Conservation (phyloP, 1,284 basidiomycete genomes). For the Rhizoctonia solani region DNA sequence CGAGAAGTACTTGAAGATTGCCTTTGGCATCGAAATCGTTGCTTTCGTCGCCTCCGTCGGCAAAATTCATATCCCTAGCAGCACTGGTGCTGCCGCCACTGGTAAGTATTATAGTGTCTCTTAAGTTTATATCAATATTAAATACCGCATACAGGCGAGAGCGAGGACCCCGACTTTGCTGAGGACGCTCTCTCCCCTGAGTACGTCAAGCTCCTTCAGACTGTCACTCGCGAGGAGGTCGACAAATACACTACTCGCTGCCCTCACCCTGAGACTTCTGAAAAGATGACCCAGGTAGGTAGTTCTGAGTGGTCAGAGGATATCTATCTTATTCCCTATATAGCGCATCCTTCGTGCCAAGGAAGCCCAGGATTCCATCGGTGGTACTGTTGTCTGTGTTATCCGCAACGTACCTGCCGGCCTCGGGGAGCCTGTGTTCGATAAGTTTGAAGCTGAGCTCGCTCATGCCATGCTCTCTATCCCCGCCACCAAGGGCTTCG, state of each 20-base stretch:
- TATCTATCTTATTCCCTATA: not conserved
- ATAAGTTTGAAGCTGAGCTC: conserved; percentile 96
- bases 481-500: conserved; percentile 98
- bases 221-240: conserved; percentile 84
- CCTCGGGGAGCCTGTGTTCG: conserved; percentile 96
- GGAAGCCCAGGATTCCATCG: conserved; percentile 89
- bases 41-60: conserved; percentile 97
- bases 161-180: conserved; percentile 66
- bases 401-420: conserved; percentile 89
- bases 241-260: conserved; percentile 90
- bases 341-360: conserved; percentile 95
- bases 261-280: conserved; percentile 85
- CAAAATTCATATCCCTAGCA: conserved; percentile 78
- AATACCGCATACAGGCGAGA: conserved; percentile 43
- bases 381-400: conserved; percentile 96
- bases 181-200: conserved; percentile 83
- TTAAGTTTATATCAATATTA: not conserved
- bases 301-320: not conserved
- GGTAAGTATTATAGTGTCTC: conserved; percentile 37
- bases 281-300: conserved; percentile 84
- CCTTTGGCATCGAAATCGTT: conserved; percentile 91
- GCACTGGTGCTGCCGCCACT: conserved; percentile 49
- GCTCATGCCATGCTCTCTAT: conserved; percentile 99
- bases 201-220: conserved; percentile 79
- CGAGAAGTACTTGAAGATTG: conserved; percentile 90